Evolutionary conservation across 1,284 basidiomycete species (phyloP).

Genomic region (Bondarzewia mesenterica): DNA sequence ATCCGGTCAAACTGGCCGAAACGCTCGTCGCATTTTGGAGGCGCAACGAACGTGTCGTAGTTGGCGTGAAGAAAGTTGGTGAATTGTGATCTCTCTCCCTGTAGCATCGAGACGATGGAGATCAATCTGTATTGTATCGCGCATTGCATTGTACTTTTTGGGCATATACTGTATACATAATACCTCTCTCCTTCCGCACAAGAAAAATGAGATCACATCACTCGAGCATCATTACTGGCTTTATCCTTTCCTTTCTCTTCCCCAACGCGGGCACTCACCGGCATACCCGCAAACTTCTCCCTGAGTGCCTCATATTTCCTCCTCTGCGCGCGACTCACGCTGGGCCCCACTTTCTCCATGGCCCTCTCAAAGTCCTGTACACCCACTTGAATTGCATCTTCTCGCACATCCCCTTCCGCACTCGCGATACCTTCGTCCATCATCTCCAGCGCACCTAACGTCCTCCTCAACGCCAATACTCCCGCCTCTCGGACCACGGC

Average conservation of each 20-base stretch:
- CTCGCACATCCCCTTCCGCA: slow-evolving; percentile 10
- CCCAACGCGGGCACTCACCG: slow-evolving; percentile 22
- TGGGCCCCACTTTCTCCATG: slow-evolving; percentile 79
- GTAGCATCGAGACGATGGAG: neutral
- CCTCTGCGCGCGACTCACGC: slow-evolving; percentile 77
- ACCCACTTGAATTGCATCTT: slow-evolving; percentile 37
- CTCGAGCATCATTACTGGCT: neutral
- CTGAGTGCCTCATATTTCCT: slow-evolving; percentile 75
- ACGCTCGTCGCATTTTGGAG: slow-evolving; percentile 87
- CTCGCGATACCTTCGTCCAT: slow-evolving; percentile 29
- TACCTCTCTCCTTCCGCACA: neutral
- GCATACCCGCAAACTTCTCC: slow-evolving; percentile 73
- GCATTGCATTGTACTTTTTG: neutral
- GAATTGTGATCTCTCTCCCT: slow-evolving; percentile 34
- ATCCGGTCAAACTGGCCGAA: slow-evolving; percentile 73
- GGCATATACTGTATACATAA: neutral
- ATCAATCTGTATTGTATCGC: neutral
- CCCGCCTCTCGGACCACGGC: slow-evolving; percentile 87
- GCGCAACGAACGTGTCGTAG: slow-evolving; percentile 73
- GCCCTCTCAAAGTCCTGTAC: slow-evolving; percentile 70
- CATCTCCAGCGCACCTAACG: slow-evolving; percentile 57
- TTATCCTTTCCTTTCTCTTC: slow-evolving; percentile 2
- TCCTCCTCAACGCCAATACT: slow-evolving; percentile 71
- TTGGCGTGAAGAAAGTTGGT: slow-evolving; percentile 78
- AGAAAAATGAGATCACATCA: slow-evolving; percentile 1